Base-by-base conservation (phyloP, 352 stramenopile genomes). In the Thalassiosira oceanica region DNA sequence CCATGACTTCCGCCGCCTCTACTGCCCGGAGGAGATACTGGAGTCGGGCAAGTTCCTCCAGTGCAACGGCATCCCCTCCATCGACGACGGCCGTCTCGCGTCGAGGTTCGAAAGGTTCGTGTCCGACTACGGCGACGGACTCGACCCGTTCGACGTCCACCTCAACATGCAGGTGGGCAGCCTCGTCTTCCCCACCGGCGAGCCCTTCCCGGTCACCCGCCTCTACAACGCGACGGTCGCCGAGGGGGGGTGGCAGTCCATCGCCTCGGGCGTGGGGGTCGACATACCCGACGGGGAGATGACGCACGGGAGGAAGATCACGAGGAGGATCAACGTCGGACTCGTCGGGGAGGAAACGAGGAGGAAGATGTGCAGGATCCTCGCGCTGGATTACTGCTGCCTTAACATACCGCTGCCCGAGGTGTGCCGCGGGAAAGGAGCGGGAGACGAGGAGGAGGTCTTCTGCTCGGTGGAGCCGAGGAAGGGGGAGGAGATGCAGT, bases 371-470 rank as follows among this genome's bases (percentile, higher is more conserved):
- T 80, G 70, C 31, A 11, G 35, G 11, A 21, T 75, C 2, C 16
- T 75, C 24, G 62, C 57, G 7, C 54, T 80, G n/a, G 70, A 80
- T 60, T 80, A 80, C 44, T 80, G 70, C 23, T 80, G 62, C 15
- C 61, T 80, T 27, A 80, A 80, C 41, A 54, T 80, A 10, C 33
- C 66, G 37, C 57, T 80, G 27, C 70, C 70, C 15, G 44, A 64
- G 7, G 70, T 71, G 13, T 80, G 70, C 42, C 57, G 36, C 20
- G 35, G 3, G 11, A 37, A n/a, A 10, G 41, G 5, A 20, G n/a
- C 5, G 4, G n/a, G 37, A 18, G 37, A 16, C 7, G 8, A 18
- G 16, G 37, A 20, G 24, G 37, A 7, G 15, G 5, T 46, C 6
- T 46, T 6, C 24, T 46, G 37, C 15, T 7, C 37, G 24, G 15